Percentiles rank a stretch among this genome's conserved stretches.
Evolutionary conservation across 139 green algal species (phyloP).

Genomic region (Chlorella sp.): DNA sequence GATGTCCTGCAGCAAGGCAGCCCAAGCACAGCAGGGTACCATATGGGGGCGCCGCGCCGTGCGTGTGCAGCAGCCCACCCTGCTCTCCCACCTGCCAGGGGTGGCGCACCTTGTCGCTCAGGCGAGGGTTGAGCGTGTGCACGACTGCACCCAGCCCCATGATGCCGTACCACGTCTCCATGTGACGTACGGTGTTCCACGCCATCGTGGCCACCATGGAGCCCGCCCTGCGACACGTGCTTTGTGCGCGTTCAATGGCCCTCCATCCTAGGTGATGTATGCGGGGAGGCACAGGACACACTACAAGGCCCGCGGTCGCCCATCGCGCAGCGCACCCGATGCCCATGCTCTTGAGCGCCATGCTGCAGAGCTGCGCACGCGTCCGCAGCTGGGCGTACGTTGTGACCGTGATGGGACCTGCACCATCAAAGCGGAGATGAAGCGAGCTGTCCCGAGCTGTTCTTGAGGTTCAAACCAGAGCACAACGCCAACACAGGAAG

Average conservation of each 20-base stretch:
- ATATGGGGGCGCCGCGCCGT: too few species aligned
- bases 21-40: too few species aligned
- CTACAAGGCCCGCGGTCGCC: background rate
- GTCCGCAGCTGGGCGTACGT: constrained; percentile 51
- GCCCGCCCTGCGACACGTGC: constrained; percentile 26
- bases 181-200: constrained; percentile 70
- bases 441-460: background rate
- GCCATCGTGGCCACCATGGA: constrained; percentile 68
- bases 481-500: too few species aligned
- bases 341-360: constrained; percentile 54
- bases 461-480: too few species aligned
- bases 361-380: constrained; percentile 37
- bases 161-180: constrained; percentile 57
- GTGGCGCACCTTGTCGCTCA: constrained; percentile 28
- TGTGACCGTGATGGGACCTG: constrained; percentile 26
- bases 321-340: constrained; percentile 30
- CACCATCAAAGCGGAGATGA: background rate
- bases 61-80: too few species aligned
- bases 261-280: background rate
- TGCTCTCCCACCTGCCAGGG: too few species aligned
- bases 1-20: constrained; percentile 2
- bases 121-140: constrained; percentile 55
- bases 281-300: background rate
- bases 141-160: constrained; percentile 55
- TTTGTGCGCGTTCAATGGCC: background rate